Base-by-base conservation (phyloP, 768 basidiomycete genomes). In the Pleurotus eryngii region DNA sequence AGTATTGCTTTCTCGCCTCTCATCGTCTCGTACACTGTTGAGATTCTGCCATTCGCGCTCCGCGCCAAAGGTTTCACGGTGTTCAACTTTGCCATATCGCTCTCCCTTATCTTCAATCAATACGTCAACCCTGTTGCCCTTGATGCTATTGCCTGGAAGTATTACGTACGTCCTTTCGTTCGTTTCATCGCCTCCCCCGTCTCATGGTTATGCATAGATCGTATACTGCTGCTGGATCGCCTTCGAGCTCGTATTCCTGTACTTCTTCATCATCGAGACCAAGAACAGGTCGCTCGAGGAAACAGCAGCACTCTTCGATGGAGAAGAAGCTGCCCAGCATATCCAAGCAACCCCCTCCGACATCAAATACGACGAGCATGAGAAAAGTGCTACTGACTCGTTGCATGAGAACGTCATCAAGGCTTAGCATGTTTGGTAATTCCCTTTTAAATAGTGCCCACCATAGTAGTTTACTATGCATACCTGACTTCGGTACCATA, bases 21-120 rank as follows among this genome's bases (percentile, higher is more conserved):
- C 54, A 78, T 85, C 54, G 80, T 86, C 55, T 75, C 81, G 1
- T 87, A 86, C 72, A 84, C 85, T 24, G 76, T 87, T 60, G 87
- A 88, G 67, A 87, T 88, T 64, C 70, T 87, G 57, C 86, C 86
- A 3, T 86, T 75, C 81, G 3, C 85, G 40, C 71, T 89, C 57
- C 86, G 89, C 61, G 86, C 87, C 49, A 88, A 87, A 70, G 87
- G 86, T 38, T 81, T 86, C 69, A 82, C 77, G 59, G 59, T 88
- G 30, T 83, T 88, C 73, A 83, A 77, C 66, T 83, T 88, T 66
- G 68, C 76, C 46, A 76, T 86, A 61, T 86, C 85, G 11, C 60
- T 82, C 57, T 75, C 86, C 11, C 76, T 89, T 56, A 84, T 89
- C 65, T 85, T 90, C 66, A 87, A 87, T 64, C 85, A 87, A 68